Percentiles rank a stretch among this genome's conserved stretches.
phyloP scores from a whole-genome alignment of 768 basidiomycete species.

The Boletus coccyginus region DNA sequence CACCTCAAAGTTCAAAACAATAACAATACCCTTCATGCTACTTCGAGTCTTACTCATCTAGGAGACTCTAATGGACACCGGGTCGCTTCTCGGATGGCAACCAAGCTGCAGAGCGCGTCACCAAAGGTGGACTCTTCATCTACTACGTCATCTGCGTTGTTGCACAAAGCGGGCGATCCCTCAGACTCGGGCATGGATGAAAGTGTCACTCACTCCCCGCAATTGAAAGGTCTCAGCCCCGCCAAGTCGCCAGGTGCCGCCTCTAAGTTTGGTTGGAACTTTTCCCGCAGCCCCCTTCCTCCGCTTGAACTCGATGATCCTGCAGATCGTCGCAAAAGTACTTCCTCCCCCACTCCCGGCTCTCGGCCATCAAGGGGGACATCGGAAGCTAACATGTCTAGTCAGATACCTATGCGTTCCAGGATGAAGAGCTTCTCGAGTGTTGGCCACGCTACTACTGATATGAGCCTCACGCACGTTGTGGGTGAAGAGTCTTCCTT shows the following conservation, averaged over 20 bases:
- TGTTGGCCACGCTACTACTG: constrained; percentile 14
- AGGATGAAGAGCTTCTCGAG: constrained; percentile 32
- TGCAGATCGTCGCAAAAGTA: constrained; percentile 13
- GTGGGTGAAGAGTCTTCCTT: constrained; percentile 23
- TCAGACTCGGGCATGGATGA: neutral
- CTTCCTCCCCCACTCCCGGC: constrained; percentile 26
- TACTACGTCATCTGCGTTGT: neutral
- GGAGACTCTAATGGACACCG: constrained; percentile 8
- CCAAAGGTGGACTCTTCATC: constrained; percentile 3
- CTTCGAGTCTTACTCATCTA: constrained; percentile 17
- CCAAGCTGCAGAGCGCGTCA: neutral
- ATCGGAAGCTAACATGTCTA: constrained; percentile 26
- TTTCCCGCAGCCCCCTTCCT: constrained; percentile 38
- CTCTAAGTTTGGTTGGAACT: constrained; percentile 40
- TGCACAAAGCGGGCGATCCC: constrained; percentile 3
- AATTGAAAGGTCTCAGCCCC: constrained; percentile 7
- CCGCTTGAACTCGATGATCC: constrained; percentile 38
- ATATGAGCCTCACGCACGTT: constrained; percentile 23
- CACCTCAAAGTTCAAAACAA: constrained; percentile 2
- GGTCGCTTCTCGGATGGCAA: neutral
- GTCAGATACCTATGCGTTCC: constrained; percentile 46
- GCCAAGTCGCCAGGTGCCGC: constrained; percentile 19
- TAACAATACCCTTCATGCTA: constrained; percentile 15
- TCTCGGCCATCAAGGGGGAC: constrained; percentile 25
- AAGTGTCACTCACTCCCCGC: neutral